These are phyloP conservation scores for Tetracladium maxilliforme DNA, from an alignment of 2,329 filamentous ascomycete species.

Conservation along the genomic window DNA sequence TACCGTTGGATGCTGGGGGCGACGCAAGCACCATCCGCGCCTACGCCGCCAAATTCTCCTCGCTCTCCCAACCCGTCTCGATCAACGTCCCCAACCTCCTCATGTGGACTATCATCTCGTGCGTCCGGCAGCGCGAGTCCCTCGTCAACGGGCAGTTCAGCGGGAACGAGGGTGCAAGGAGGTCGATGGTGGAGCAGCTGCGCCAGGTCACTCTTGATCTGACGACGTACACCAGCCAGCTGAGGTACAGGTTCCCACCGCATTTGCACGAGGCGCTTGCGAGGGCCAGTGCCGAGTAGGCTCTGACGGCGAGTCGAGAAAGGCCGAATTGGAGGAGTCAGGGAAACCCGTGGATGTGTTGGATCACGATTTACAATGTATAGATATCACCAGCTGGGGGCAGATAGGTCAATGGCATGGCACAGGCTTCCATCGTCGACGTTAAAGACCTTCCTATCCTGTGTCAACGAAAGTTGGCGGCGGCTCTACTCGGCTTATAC, in stretches of 20 bases:
- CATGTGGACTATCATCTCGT: conserved; percentile 86
- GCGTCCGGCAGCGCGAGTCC: conserved; percentile 61
- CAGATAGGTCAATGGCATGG: too few relatives aligned
- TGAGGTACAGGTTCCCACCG: conserved; percentile 79
- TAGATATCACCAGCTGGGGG: too few relatives aligned
- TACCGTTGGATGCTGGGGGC: conserved; percentile 62
- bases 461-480: too few relatives aligned
- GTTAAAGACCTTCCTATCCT: too few relatives aligned
- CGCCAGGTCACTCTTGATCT: conserved; percentile 75
- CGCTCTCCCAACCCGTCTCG: conserved; percentile 65
- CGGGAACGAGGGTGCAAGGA: conserved; percentile 50
- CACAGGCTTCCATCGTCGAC: too few relatives aligned
- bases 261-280: conserved; percentile 81
- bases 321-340: neutral
- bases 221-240: conserved; percentile 85
- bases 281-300: conserved; percentile 53
- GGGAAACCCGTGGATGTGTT: neutral
- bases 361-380: too few relatives aligned
- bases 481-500: too few relatives aligned
- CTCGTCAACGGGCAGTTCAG: conserved; percentile 60
- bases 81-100: conserved; percentile 83
- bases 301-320: neutral
- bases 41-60: conserved; percentile 67
- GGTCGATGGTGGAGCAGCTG: conserved; percentile 52
- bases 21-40: conserved; percentile 67